Evolutionary conservation across 495 filamentous ascomycete genomes (phyloP).

Genomic region (Tuber melanosporum): DNA sequence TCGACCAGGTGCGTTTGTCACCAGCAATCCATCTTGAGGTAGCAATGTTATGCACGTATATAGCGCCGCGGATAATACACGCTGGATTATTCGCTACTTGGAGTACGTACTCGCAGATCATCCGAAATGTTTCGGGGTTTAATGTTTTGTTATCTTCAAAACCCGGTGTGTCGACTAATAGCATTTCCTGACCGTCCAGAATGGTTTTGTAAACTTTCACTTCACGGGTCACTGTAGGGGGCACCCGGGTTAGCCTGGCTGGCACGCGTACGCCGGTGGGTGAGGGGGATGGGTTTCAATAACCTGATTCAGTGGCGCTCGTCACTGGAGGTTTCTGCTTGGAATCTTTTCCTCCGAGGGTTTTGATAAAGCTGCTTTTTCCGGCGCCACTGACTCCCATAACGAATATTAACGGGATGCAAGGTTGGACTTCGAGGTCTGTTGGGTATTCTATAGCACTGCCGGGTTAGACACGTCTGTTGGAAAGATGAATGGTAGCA

Average conservation of each 20-base stretch:
- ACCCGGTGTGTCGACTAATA: slow-evolving; percentile 21
- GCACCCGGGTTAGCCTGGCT: background rate
- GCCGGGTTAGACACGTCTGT: background rate
- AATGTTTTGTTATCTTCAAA: slow-evolving; percentile 19
- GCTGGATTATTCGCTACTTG: background rate
- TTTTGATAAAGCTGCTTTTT: slow-evolving; percentile 26
- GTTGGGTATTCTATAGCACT: background rate
- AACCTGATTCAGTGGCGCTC: background rate
- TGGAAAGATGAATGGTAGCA: background rate
- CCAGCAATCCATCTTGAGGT: slow-evolving; percentile 5
- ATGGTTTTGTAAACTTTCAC: background rate
- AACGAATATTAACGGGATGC: slow-evolving; percentile 7
- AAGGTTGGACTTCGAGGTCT: background rate
- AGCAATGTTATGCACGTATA: slow-evolving; percentile 8
- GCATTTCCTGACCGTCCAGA: background rate
- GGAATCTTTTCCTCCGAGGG: slow-evolving; percentile 11
- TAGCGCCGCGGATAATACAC: background rate
- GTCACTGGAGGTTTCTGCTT: background rate
- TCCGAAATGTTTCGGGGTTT: background rate
- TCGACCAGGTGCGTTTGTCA: slow-evolving; percentile 6
- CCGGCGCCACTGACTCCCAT: slow-evolving; percentile 22
- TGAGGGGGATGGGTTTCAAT: background rate
- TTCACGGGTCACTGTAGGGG: background rate
- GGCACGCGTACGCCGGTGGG: background rate
- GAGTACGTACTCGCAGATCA: background rate